Percentiles rank a stretch among this genome's conserved stretches.
phyloP scores from a whole-genome alignment of 208 protist species.

The Wallacemonas sp. region DNA sequence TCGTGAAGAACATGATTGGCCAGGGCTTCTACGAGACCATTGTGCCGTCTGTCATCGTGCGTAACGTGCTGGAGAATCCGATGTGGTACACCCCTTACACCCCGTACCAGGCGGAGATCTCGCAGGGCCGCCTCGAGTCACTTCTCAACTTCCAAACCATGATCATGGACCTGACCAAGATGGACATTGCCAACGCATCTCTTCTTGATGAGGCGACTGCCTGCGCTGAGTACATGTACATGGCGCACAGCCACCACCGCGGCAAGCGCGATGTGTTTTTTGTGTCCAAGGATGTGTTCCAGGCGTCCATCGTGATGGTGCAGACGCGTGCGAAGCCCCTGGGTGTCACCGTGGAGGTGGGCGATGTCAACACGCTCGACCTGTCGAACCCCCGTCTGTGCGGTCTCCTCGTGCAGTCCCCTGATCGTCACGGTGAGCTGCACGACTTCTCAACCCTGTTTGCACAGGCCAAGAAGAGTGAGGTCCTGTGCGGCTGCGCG shows the following conservation, averaged over 20 bases:
- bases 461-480: slow-evolving; percentile 48
- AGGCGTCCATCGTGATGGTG: slow-evolving; percentile 71
- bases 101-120: slow-evolving; percentile 96
- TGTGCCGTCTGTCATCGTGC: slow-evolving; percentile 91
- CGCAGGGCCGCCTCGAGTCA: slow-evolving; percentile 97
- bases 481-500: slow-evolving; percentile 77
- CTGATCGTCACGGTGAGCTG: slow-evolving; percentile 86
- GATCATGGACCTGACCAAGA: slow-evolving; percentile 94
- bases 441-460: slow-evolving; percentile 84
- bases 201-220: slow-evolving; percentile 95
- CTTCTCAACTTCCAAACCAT: slow-evolving; percentile 98
- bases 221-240: slow-evolving; percentile 66
- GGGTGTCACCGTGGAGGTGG: slow-evolving; percentile 89
- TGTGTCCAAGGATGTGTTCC: slow-evolving; percentile 61
- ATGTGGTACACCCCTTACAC: slow-evolving; percentile 99
- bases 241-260: slow-evolving; percentile 55
- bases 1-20: slow-evolving; percentile 93
- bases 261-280: slow-evolving; percentile 67
- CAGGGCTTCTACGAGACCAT: slow-evolving; percentile 94
- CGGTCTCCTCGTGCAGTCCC: slow-evolving; percentile 95
- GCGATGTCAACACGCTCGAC: slow-evolving; percentile 64
- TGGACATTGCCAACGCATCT: slow-evolving; percentile 96
- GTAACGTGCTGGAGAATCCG: slow-evolving; percentile 98
- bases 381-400: slow-evolving; percentile 59
- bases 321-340: slow-evolving; percentile 75